Conservation (phyloP, 2,329 filamentous ascomycete genomes). For the Penicillium sp. region DNA sequence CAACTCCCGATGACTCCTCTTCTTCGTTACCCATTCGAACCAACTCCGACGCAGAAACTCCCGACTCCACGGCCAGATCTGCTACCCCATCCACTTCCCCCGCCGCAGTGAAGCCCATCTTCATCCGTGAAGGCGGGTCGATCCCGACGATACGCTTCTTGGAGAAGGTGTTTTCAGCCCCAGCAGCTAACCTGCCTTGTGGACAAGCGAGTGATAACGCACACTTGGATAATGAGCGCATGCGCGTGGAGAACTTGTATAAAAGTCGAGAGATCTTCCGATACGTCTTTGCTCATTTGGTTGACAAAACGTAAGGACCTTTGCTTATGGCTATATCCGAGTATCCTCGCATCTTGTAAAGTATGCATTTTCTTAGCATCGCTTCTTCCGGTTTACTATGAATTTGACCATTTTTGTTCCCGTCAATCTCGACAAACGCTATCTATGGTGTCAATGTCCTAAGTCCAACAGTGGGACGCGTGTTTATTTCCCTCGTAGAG, state of each 20-base stretch:
- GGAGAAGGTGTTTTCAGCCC: slow-evolving; percentile 89
- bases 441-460: no score
- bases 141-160: slow-evolving; percentile 93
- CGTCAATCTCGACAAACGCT: no score
- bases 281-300: slow-evolving; percentile 73
- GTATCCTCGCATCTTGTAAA: background rate
- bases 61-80: background rate
- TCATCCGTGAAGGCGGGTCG: slow-evolving; percentile 92
- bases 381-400: background rate
- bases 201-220: slow-evolving; percentile 92
- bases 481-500: no score
- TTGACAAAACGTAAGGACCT: slow-evolving; percentile 29
- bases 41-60: slow-evolving; percentile 3
- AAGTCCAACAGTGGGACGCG: no score
- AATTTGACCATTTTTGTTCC: no score
- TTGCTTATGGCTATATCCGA: background rate
- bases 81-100: background rate
- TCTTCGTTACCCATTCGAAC: slow-evolving; percentile 8
- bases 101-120: slow-evolving; percentile 60
- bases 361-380: background rate
- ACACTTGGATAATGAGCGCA: slow-evolving; percentile 92
- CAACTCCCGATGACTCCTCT: slow-evolving; percentile 10
- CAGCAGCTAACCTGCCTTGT: slow-evolving; percentile 88
- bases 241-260: slow-evolving; percentile 80
- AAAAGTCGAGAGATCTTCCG: slow-evolving; percentile 92